Base-by-base conservation (phyloP, 176 grass and related monocot species). In the Poa pratensis region DNA sequence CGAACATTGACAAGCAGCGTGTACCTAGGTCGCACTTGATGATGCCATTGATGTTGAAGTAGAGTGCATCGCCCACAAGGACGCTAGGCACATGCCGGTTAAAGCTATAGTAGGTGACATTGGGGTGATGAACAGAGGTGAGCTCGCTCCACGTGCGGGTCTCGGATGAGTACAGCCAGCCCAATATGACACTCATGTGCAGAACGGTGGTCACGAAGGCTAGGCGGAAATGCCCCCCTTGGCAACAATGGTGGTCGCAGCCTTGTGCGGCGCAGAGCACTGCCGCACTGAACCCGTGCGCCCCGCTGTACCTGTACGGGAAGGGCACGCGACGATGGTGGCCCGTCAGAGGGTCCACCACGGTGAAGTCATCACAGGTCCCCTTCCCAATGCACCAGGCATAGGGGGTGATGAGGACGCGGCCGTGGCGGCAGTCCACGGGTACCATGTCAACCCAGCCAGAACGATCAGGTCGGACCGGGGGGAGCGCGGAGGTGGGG, bases 401-500 rank as follows among this genome's bases (percentile, higher is more conserved):
- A 12, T 0, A 11, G 57, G n/a, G 67, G 35, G 67, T 12, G 37
- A 70, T 1, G 18, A 70, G 67, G 35, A 9, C 9, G 35, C 66
- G 66, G 18, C 66, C 66, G 37, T 69, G 66, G 66, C 66, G 35
- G 66, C 66, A 69, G 66, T 69, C 67, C 67, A 45, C 39, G 39
- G 65, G 17, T 32, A 4, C 19, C 65, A 20, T 1, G 1, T 1
- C 0, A 10, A 4, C 9, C 42, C 9, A 13, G 37, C 68, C 2
- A 20, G 1, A 10, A 42, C 37, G 34, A 5, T 19, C 10, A 14
- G 9, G 35, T 4, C 5, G 67, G 15, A 8, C 18, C 11, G 66
- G 66, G 66, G 39, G 18, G 66, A n/a, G 18, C 5, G 7, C 8
- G 66, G 66, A n/a, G 34, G 66, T n/a, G 34, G 34, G 32, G 34